Conservation (phyloP, 805 yeast genomes). For the Candida odintsovae region DNA sequence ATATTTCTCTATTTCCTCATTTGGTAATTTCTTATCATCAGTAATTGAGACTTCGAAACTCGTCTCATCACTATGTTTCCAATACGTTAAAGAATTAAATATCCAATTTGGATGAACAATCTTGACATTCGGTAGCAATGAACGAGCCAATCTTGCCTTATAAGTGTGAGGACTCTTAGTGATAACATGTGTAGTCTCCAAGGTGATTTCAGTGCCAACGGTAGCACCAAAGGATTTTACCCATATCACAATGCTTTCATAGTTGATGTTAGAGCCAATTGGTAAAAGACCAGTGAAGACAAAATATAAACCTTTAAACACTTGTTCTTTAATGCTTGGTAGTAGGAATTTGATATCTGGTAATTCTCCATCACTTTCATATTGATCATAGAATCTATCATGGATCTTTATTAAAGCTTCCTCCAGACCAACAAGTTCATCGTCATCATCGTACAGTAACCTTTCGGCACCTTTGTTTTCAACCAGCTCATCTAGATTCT, state of each 20-base stretch:
- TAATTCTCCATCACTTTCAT: conserved; percentile 37
- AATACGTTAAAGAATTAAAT: conserved; percentile 73
- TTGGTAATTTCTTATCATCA: conserved; percentile 38
- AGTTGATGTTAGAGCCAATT: conserved; percentile 61
- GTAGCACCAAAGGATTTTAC: conserved; percentile 86
- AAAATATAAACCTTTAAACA: conserved; percentile 62
- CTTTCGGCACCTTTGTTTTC: conserved; percentile 22
- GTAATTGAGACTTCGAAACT: conserved; percentile 51
- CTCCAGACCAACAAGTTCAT: conserved; percentile 61
- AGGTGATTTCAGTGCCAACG: conserved; percentile 65
- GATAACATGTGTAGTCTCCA: conserved; percentile 81
- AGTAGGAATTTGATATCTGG: conserved; percentile 70
- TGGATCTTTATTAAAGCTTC: conserved; percentile 63
- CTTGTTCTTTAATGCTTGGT: conserved; percentile 65
- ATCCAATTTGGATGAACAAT: conserved; percentile 93
- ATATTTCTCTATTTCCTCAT: conserved; percentile 32
- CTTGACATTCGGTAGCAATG: conserved; percentile 51
- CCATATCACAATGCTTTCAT: conserved; percentile 90
- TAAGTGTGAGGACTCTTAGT: conserved; percentile 76
- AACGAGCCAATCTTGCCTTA: conserved; percentile 76
- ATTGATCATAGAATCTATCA: conserved; percentile 50
- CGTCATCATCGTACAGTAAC: conserved; percentile 72
- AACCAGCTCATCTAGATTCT: conserved; percentile 46
- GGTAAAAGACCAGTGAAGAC: conserved; percentile 90
- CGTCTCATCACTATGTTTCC: conserved; percentile 65